phyloP scores from a whole-genome alignment of 2,329 filamentous ascomycete genomes.

The Thelonectria discophora region DNA sequence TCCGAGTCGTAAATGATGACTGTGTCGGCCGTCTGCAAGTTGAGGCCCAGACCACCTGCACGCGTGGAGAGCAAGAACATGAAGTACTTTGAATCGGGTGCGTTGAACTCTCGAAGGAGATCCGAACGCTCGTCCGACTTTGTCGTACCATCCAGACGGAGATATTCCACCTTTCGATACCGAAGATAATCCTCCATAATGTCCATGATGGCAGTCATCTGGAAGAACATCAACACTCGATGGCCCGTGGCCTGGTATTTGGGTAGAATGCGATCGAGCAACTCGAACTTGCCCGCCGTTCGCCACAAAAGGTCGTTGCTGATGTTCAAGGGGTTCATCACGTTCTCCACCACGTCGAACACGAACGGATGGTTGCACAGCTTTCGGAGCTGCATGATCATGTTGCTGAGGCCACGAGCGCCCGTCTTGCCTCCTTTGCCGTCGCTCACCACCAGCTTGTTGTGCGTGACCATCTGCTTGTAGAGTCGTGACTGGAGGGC shows the following conservation, averaged over 20 bases:
- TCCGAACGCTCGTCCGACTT: conserved; percentile 98
- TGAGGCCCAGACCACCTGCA: conserved; percentile 96
- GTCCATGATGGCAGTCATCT: conserved; percentile 99
- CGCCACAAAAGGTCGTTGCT: conserved; percentile 97
- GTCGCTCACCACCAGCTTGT: conserved; percentile 92
- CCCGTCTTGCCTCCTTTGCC: conserved; percentile 95
- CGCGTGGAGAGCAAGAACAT: conserved; percentile 98
- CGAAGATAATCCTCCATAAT: conserved; percentile 99
- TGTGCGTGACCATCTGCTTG: conserved; percentile 96
- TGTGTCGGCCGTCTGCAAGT: conserved; percentile 96
- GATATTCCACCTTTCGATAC: conserved; percentile 81
- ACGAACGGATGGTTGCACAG: conserved; percentile 99
- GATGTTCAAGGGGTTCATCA: conserved; percentile 89
- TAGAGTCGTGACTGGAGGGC: conserved; percentile 92
- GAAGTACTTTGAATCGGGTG: conserved; percentile 89
- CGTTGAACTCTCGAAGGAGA: conserved; percentile 88
- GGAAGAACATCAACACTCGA: conserved; percentile 99
- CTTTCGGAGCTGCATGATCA: conserved; percentile 99
- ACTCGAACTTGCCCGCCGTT: conserved; percentile 95
- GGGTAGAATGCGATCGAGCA: conserved; percentile 89
- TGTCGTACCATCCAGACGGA: conserved; percentile 94
- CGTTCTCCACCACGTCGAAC: conserved; percentile 96
- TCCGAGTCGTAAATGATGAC: conserved; percentile 99
- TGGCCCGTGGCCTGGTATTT: conserved; percentile 93
- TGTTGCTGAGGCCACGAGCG: conserved; percentile 95